Evolutionary conservation across 2,329 filamentous ascomycete species (phyloP), one percentile per base, ranked within the genome.

Genomic region (Penicillium sp.): DNA sequence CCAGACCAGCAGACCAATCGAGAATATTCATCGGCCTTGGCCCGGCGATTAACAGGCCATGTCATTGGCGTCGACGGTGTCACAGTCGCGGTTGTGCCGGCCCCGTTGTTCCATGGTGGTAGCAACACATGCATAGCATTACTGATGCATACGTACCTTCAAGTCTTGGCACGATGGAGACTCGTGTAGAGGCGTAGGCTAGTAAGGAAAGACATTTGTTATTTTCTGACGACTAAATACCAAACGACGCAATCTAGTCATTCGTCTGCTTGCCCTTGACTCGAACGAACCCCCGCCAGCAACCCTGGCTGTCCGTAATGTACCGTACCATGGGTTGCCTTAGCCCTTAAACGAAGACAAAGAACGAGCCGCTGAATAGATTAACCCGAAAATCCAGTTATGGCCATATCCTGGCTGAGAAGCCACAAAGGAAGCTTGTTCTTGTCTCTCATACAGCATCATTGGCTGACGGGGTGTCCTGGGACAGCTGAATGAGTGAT

Each of bases 1-100:
- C 21, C 45, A 14, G 38, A 21, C 3, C 6, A 47, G 23, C 7
- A 33, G 21, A 8, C 43, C 33, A 48, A 48, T 55, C 20, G 43
- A 33, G 23, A n/a, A 12, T 26, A 30, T 12, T 47, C 52, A 28
- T 45, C 42, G 49, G 56, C 28, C 35, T 54, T 23, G 5, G 38
- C 14, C 47, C 52, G 56, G 51, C 51, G 56, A 58, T 58, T 58
- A 58, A 47, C 11, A 35, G 28, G 23, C 3, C 9, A 53, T 58
- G 23, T 46, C 23, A 58, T 58, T 58, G 56, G 56, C 33, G 18
- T 52, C 23, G 45, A 30, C 45, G 28, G 23, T 42, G 43, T 49
- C 33, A 50, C 47, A 46, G 23, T 58, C 45, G 56, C 56, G 46
- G 56, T 43, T 58, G 56, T 35, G 11, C 30, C 5, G 8, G 12